Evolutionary conservation across 2,329 filamentous ascomycete genomes (phyloP), one percentile per base, ranked within the genome.

Genomic region (Beauveria sp.): DNA sequence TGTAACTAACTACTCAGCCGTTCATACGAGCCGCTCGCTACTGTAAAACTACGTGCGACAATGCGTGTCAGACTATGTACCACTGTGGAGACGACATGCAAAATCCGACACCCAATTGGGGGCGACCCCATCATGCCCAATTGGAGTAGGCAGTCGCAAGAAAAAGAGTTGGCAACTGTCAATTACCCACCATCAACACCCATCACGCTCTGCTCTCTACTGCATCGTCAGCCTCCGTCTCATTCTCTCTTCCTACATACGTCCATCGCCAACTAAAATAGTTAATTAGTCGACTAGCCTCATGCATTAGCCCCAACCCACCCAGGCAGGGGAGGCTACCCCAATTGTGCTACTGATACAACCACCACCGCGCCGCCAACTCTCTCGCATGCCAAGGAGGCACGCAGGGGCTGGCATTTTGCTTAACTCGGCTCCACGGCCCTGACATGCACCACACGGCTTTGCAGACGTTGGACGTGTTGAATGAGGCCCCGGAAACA

Each of bases 381-480:
- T 24, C 50, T 18, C 22, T 55, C 51, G 10, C 28, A n/a, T 14
- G 30, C 58, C 43, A 49, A 56, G 42, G 42, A 50, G 55, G 55
- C 9, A 45, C 30, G 38, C 51, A 45, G 58, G 50, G 28, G 58
- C 30, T 20, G 8, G 51, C 24, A 28, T 34, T 49, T n/a, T 38
- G 26, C 51, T 18, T 42, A 24, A 49, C 22, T 40, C 45, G 58
- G 42, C 58, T 47, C 58, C 58, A 60, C 58, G 58, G 50, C 34
- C 50, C 58, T 42, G 30, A 60, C 58, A 60, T 60, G 26, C 22
- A 47, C 40, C 56, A 22, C 57, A 50, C n/a, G 57, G 40, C 14
- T 54, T 52, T 28, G 20, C 58, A 60, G 58, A 60, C 58, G 43
- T 40, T 53, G 26, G 6, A 42, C 22, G 58, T 60, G 50, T 60